These are phyloP conservation scores for Ophiostoma sp. DNA, from an alignment of 2,329 filamentous ascomycete species.

Conservation along the genomic window DNA sequence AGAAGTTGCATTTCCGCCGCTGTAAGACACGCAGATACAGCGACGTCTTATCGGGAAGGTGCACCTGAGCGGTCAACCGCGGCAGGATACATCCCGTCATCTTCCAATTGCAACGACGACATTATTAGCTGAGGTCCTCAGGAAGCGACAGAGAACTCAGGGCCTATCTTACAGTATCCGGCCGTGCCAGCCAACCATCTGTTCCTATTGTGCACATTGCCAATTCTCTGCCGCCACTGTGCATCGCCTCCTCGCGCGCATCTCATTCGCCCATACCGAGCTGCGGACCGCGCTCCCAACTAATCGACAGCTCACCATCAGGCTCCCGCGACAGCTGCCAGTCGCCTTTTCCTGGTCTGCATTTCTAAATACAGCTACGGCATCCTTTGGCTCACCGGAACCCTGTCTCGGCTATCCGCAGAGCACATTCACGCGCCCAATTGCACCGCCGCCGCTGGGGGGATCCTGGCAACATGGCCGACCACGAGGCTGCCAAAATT, in stretches of 20 bases:
- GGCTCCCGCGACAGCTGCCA: neutral
- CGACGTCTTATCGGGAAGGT: conserved; percentile 9
- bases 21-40: neutral
- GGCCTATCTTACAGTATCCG: too few species aligned
- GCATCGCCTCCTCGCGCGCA: neutral
- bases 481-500: conserved; percentile 59
- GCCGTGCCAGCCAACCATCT: neutral
- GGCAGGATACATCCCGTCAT: conserved; percentile 8
- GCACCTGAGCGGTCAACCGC: conserved; percentile 7
- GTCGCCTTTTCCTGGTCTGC: neutral
- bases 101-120: neutral
- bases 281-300: neutral
- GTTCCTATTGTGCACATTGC: neutral
- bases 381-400: neutral
- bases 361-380: neutral
- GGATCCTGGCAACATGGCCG: conserved; percentile 45
- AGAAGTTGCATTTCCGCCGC: conserved; percentile 16
- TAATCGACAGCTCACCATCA: neutral
- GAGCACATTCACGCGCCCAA: neutral
- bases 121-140: neutral
- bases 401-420: neutral
- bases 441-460: neutral
- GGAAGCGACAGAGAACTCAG: neutral
- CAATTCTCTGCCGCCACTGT: neutral
- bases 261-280: neutral